Evolutionary conservation across 129 eudicot species (phyloP).

Genomic region (Solidago caesia): DNA sequence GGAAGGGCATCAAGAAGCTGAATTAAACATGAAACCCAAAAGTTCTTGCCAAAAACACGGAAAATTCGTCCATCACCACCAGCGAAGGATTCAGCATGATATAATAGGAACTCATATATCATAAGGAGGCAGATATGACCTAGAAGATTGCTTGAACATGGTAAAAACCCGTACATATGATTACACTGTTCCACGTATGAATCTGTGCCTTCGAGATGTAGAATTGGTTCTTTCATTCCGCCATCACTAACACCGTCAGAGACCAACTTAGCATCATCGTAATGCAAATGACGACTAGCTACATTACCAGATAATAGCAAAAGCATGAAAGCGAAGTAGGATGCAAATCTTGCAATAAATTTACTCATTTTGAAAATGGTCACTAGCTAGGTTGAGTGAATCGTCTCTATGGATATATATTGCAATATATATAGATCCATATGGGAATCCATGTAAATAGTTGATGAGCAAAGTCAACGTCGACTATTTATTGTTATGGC

Average conservation of each 20-base stretch:
- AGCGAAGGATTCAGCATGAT: conserved; percentile 61
- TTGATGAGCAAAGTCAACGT: not conserved
- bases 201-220: conserved; percentile 28
- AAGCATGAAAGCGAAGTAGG: conserved; percentile 17
- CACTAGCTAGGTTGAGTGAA: not conserved
- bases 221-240: conserved; percentile 8
- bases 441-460: not conserved
- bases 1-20: conserved; percentile 70
- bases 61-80: conserved; percentile 65
- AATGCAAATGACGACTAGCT: conserved; percentile 28
- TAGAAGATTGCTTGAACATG: conserved; percentile 53
- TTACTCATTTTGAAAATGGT: conserved; percentile 21
- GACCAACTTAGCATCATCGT: conserved; percentile 17
- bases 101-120: conserved; percentile 66
- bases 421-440: not conserved
- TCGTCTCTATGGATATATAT: not conserved
- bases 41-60: conserved; percentile 69
- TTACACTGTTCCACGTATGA: conserved; percentile 41
- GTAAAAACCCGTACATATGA: conserved; percentile 75
- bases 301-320: conserved; percentile 16
- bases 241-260: conserved; percentile 41
- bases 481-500: not conserved
- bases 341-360: conserved; percentile 14
- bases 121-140: conserved; percentile 66
- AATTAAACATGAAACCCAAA: conserved; percentile 53